Evolutionary conservation across 2,329 filamentous ascomycete species (phyloP).

Genomic region (Pestalotiopsis sp.): DNA sequence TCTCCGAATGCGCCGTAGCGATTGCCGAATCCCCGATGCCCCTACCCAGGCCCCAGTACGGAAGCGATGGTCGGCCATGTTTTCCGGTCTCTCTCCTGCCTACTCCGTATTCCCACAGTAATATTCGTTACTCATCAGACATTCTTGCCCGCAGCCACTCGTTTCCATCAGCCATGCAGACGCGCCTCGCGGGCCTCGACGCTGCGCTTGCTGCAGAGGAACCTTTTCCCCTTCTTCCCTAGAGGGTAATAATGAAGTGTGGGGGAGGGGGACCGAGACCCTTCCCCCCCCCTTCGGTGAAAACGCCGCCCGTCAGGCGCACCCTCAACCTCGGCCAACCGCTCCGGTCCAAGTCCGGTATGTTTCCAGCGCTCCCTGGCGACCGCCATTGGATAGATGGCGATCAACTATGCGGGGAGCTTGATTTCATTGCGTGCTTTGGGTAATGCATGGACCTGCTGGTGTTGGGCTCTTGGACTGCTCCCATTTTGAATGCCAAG

Average conservation of each 20-base stretch:
- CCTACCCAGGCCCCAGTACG: background rate
- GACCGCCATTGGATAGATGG: background rate
- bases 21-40: background rate
- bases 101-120: background rate
- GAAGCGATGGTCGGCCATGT: background rate
- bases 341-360: slow-evolving; percentile 6
- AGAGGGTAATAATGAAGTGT: background rate
- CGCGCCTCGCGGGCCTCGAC: background rate
- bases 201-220: background rate
- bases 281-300: background rate
- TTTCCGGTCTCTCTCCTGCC: background rate
- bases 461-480: no score
- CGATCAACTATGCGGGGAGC: background rate
- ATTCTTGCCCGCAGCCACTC: background rate
- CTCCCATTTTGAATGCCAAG: no score
- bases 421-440: background rate
- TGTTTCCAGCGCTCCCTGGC: background rate
- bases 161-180: background rate
- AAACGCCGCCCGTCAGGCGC: background rate
- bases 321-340: background rate
- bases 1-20: background rate
- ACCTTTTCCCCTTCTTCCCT: background rate
- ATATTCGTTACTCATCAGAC: background rate
- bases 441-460: background rate
- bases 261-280: background rate